These are phyloP conservation scores for Blastobotrys serpentis DNA, from an alignment of 1,139 yeast genomes.

Conservation along the genomic window DNA sequence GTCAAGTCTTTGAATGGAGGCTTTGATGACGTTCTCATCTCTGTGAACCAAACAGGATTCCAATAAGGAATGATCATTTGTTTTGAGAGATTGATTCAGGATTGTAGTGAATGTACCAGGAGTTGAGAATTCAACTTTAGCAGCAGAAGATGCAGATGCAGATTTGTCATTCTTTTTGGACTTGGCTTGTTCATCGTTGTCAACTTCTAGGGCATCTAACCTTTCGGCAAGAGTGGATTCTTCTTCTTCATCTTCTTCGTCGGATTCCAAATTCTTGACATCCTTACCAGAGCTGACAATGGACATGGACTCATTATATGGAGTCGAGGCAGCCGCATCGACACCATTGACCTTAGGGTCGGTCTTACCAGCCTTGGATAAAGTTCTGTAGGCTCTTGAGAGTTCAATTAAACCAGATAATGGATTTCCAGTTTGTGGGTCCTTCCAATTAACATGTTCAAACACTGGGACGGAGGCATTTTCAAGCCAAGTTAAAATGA, in stretches of 20 bases:
- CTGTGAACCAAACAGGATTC: slow-evolving; percentile 73
- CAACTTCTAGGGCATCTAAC: slow-evolving; percentile 42
- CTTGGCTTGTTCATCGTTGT: slow-evolving; percentile 22
- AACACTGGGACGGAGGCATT: slow-evolving; percentile 63
- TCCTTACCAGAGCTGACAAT: slow-evolving; percentile 47
- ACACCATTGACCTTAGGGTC: slow-evolving; percentile 47
- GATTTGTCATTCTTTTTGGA: not conserved
- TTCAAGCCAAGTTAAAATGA: slow-evolving; percentile 70
- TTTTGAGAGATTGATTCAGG: slow-evolving; percentile 42
- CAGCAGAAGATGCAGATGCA: not conserved
- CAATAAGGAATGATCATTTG: slow-evolving; percentile 42
- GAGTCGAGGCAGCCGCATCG: slow-evolving; percentile 66
- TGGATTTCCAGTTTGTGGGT: slow-evolving; percentile 29
- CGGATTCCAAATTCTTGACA: slow-evolving; percentile 46
- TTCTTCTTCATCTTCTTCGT: slow-evolving; percentile 35
- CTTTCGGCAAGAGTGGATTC: slow-evolving; percentile 43
- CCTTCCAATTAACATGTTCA: slow-evolving; percentile 59
- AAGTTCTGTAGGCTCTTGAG: slow-evolving; percentile 23
- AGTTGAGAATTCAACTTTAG: slow-evolving; percentile 23
- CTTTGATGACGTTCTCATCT: slow-evolving; percentile 71
- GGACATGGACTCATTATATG: slow-evolving; percentile 69
- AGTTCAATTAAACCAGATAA: slow-evolving; percentile 25
- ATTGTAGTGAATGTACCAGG: slow-evolving; percentile 39
- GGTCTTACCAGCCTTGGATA: slow-evolving; percentile 21
- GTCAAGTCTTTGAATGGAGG: slow-evolving; percentile 68